Evolutionary conservation across 2,329 filamentous ascomycete species (phyloP).

Genomic region (Fusarium sp.): DNA sequence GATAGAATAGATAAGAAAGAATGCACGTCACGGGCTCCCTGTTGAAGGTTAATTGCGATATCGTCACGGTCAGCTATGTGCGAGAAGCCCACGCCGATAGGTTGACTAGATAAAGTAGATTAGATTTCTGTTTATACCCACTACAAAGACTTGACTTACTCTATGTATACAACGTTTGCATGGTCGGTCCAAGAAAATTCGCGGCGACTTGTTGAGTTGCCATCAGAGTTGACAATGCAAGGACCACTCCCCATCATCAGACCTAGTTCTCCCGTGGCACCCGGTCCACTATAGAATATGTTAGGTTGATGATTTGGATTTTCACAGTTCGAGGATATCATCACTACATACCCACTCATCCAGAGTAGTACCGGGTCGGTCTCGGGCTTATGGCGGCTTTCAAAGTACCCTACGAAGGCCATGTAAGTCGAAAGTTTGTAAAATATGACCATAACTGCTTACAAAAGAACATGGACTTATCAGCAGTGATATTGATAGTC

Average conservation of each 20-base stretch:
- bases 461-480: conserved; percentile 24
- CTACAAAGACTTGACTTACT: not conserved
- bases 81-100: conserved; percentile 23
- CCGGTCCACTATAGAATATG: not conserved
- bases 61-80: conserved; percentile 13
- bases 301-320: not conserved
- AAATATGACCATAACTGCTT: not conserved
- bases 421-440: not conserved
- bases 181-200: conserved; percentile 23
- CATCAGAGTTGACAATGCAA: conserved; percentile 10
- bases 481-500: conserved; percentile 9
- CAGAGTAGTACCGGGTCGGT: conserved; percentile 20
- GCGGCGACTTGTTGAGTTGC: conserved; percentile 21
- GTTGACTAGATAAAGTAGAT: conserved; percentile 4
- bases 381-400: conserved; percentile 15
- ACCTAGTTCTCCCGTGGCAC: conserved; percentile 17
- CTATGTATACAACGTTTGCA: conserved; percentile 19
- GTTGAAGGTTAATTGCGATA: conserved; percentile 10
- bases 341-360: conserved; percentile 23
- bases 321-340: too few relatives aligned
- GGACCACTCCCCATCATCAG: conserved; percentile 10
- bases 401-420: conserved; percentile 13
- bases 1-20: conserved; percentile 4
- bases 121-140: not conserved
- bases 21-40: conserved; percentile 15